Conservation (phyloP, 768 basidiomycete species). For the Amyloporia xantha region DNA sequence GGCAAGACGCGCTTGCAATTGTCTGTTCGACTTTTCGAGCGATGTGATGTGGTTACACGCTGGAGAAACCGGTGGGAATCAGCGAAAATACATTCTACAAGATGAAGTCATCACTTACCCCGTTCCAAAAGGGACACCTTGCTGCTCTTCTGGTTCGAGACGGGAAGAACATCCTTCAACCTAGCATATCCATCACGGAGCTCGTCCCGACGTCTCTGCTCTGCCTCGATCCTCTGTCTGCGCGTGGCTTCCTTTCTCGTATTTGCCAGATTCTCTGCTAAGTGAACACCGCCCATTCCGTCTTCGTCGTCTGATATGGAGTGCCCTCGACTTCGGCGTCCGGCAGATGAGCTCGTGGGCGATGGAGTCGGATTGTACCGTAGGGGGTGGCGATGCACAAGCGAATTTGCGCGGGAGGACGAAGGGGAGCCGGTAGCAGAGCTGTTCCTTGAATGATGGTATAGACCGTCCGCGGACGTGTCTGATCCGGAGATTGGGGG, state of each 20-base stretch:
- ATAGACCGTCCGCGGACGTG: conserved; percentile 76
- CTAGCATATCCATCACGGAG: conserved; percentile 85
- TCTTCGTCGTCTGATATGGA: conserved; percentile 69
- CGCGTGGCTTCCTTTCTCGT: conserved; percentile 81
- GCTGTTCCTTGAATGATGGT: conserved; percentile 70
- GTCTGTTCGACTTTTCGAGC: conserved; percentile 67
- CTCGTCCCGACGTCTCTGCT: conserved; percentile 84
- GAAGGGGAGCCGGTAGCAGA: conserved; percentile 72
- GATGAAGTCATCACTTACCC: conserved; percentile 41
- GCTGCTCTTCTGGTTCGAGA: conserved; percentile 86
- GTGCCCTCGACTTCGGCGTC: conserved; percentile 57
- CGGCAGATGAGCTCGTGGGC: conserved; percentile 62
- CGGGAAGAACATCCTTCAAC: conserved; percentile 80
- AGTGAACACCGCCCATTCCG: conserved; percentile 57
- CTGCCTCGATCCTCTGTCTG: conserved; percentile 82
- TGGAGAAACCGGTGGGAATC: conserved; percentile 23
- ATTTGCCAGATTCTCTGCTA: conserved; percentile 66
- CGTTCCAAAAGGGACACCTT: conserved; percentile 85
- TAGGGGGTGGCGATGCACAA: conserved; percentile 63
- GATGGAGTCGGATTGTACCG: conserved; percentile 83
- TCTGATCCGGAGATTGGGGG: conserved; percentile 87
- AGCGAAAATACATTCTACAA: conserved; percentile 3
- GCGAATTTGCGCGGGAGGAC: conserved; percentile 66
- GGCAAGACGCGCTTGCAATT: conserved; percentile 61
- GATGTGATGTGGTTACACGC: conserved; percentile 75